Evolutionary conservation across 345 rosid genomes (phyloP).

Genomic region (Gynandropsis gynandra): DNA sequence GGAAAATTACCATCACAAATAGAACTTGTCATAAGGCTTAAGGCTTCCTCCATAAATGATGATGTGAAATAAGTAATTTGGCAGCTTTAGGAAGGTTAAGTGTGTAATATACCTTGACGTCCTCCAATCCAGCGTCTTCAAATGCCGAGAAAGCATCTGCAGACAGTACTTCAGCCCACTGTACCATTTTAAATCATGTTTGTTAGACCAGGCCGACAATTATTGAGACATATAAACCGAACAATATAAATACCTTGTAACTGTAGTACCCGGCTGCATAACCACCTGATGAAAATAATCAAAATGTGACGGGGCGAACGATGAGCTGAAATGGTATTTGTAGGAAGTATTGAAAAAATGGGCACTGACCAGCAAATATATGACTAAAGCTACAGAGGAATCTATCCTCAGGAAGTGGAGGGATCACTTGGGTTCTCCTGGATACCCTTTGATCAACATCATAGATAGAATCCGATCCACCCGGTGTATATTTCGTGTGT

Average conservation of each 20-base stretch:
- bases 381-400: constrained; percentile 81
- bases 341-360: background rate
- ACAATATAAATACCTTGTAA: constrained; percentile 94
- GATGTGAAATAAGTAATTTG: background rate
- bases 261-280: constrained; percentile 97
- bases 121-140: constrained; percentile 80
- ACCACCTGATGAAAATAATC: constrained; percentile 43
- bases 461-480: constrained; percentile 63
- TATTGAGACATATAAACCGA: no score
- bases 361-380: constrained; percentile 65
- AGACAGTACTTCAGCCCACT: constrained; percentile 97
- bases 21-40: no score
- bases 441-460: constrained; percentile 72
- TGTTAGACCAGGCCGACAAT: no score
- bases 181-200: constrained; percentile 40
- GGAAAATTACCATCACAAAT: no score
- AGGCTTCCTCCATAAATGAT: no score
- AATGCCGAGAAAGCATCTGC: constrained; percentile 98
- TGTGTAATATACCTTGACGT: constrained; percentile 44
- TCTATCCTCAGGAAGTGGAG: constrained; percentile 74
- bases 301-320: constrained; percentile 3
- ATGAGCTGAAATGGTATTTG: background rate
- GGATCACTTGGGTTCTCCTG: constrained; percentile 59
- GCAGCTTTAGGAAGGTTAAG: background rate
- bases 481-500: constrained; percentile 60